phyloP scores from a whole-genome alignment of 129 eudicot genomes.

The Dittrichia graveolens region DNA sequence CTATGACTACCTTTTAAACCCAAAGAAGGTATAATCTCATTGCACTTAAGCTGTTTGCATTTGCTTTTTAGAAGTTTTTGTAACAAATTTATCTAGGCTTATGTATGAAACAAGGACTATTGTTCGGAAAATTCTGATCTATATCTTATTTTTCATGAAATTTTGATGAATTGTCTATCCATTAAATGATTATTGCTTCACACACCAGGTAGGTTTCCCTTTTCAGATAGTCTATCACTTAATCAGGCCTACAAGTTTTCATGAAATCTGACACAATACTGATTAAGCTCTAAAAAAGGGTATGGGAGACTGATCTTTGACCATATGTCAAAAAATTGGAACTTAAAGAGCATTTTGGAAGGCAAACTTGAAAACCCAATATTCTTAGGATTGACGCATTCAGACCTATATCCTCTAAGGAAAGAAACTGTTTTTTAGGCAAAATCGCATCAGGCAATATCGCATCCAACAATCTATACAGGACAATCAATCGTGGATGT shows the following conservation, averaged over 20 bases:
- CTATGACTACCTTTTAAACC: slow-evolving; percentile 85
- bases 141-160: background rate
- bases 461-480: background rate
- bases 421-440: background rate
- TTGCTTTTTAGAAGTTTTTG: background rate
- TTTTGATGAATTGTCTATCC: background rate
- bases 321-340: background rate
- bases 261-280: background rate
- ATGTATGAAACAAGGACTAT: background rate
- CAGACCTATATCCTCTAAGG: background rate
- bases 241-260: too few relatives aligned
- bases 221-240: background rate
- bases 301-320: background rate
- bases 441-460: background rate
- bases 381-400: background rate
- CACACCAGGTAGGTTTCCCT: background rate
- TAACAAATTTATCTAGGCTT: background rate
- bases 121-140: background rate
- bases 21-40: slow-evolving; percentile 61
- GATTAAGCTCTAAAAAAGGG: background rate
- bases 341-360: background rate
- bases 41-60: background rate
- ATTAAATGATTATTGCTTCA: background rate
- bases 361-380: background rate
- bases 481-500: background rate